phyloP scores from a whole-genome alignment of 2,329 filamentous ascomycete species.

The Plectosphaerella cucumerina region DNA sequence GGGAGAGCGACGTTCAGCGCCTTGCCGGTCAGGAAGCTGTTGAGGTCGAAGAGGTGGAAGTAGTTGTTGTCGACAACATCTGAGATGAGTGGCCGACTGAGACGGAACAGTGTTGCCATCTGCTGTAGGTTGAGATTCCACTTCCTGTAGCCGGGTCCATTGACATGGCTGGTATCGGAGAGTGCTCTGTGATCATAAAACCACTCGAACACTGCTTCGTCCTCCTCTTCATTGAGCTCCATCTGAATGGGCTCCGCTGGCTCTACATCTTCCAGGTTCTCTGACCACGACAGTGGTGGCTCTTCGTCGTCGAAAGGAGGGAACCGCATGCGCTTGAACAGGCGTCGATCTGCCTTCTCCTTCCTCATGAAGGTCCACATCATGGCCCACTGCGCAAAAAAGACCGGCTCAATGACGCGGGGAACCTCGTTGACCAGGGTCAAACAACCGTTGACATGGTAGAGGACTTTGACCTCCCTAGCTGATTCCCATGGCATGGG shows the following conservation, averaged over 20 bases:
- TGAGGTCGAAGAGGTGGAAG: conserved; percentile 93
- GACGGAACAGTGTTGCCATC: conserved; percentile 91
- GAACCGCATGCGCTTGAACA: conserved; percentile 99
- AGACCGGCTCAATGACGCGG: conserved; percentile 94
- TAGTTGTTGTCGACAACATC: conserved; percentile 96
- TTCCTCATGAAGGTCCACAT: conserved; percentile 99
- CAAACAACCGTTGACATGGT: conserved; percentile 96
- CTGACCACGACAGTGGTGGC: conserved; percentile 93
- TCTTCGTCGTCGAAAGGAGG: conserved; percentile 98
- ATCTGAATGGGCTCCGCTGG: conserved; percentile 97
- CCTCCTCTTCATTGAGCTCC: conserved; percentile 93
- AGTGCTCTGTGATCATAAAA: conserved; percentile 94
- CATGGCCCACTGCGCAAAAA: conserved; percentile 97
- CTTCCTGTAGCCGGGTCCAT: conserved; percentile 91
- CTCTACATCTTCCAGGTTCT: conserved; percentile 98
- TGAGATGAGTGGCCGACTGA: conserved; percentile 86
- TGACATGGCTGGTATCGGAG: conserved; percentile 87
- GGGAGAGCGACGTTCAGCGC: conserved; percentile 95
- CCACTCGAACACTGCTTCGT: conserved; percentile 90
- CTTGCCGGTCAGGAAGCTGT: conserved; percentile 94
- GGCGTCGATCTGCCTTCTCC: conserved; percentile 90
- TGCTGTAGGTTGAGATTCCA: conserved; percentile 93
- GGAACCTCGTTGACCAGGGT: conserved; percentile 96
- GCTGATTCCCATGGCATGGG: conserved; percentile 99
- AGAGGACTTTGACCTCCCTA: conserved; percentile 94